Conservation (phyloP, 441 rosid species). For the Dalechampia spathulata region DNA sequence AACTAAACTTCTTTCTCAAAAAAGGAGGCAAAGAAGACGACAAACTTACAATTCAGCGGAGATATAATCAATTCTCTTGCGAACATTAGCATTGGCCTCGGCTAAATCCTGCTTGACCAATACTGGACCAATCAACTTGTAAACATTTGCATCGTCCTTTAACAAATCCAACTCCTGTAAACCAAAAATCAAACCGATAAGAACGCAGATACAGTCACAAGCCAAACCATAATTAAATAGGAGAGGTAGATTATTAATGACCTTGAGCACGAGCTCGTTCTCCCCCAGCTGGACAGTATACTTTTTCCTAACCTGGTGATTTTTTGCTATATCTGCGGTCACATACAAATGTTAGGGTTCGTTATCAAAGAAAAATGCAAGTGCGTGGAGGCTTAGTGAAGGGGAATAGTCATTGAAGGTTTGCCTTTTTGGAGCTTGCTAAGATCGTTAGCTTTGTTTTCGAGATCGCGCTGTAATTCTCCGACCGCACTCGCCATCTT, state of each 20-base stretch:
- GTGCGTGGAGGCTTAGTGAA: not conserved
- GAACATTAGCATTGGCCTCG: conserved; percentile 95
- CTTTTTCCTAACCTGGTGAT: conserved; percentile 88
- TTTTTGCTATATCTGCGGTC: conserved; percentile 64
- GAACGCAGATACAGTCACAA: not conserved
- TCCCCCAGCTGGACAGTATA: conserved; percentile 91
- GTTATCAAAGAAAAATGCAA: not conserved
- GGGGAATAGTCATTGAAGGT: not conserved
- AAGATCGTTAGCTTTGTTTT: conserved; percentile 75
- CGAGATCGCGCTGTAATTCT: conserved; percentile 80
- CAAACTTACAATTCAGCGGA: conserved; percentile 74
- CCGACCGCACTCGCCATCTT: conserved; percentile 27
- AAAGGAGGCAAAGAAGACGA: too few species aligned
- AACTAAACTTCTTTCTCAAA: too few species aligned
- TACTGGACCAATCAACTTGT: conserved; percentile 88
- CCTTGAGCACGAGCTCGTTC: conserved; percentile 96
- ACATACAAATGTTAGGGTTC: conserved; percentile 10
- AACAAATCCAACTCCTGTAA: conserved; percentile 79
- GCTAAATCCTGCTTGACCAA: conserved; percentile 96
- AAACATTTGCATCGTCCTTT: conserved; percentile 78
- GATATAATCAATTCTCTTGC: conserved; percentile 89
- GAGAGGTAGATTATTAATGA: conserved; percentile 3
- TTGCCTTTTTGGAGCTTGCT: conserved; percentile 82
- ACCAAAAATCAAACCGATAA: not conserved
- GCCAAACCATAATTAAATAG: not conserved